phyloP scores from a whole-genome alignment of 441 rosid genomes.

The Croton laevigatus region DNA sequence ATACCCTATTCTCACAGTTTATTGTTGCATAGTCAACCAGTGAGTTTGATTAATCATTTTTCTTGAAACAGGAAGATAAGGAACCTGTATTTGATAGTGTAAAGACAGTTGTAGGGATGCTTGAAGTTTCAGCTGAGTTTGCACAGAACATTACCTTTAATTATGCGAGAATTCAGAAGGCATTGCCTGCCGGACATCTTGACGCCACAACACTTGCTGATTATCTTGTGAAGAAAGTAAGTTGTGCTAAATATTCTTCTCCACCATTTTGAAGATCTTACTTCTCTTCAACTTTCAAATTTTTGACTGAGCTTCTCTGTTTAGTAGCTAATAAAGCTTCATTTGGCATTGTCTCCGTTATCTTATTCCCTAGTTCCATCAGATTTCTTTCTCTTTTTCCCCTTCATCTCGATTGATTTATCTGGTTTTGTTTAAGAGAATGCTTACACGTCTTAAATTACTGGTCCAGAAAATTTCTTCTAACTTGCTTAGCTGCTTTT shows the following conservation, averaged over 20 bases:
- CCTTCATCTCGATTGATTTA: background rate
- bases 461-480: background rate
- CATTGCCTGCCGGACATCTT: conserved; percentile 86
- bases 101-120: conserved; percentile 78
- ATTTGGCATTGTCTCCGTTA: background rate
- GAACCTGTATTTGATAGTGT: conserved; percentile 90
- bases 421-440: background rate
- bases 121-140: conserved; percentile 92
- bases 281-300: background rate
- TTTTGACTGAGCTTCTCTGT: background rate
- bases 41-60: conserved; percentile 3
- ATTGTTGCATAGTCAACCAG: background rate
- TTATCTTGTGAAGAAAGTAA: conserved; percentile 89
- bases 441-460: background rate
- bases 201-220: conserved; percentile 97
- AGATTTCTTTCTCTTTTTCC: too few relatives aligned
- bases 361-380: too few relatives aligned
- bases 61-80: conserved; percentile 74
- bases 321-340: background rate
- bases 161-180: conserved; percentile 53
- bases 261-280: background rate
- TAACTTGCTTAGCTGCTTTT: background rate
- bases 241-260: background rate
- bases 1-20: background rate
- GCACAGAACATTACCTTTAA: conserved; percentile 81